Conservation (phyloP, 1,139 yeast genomes). For the Candida pseudocylindracea region DNA sequence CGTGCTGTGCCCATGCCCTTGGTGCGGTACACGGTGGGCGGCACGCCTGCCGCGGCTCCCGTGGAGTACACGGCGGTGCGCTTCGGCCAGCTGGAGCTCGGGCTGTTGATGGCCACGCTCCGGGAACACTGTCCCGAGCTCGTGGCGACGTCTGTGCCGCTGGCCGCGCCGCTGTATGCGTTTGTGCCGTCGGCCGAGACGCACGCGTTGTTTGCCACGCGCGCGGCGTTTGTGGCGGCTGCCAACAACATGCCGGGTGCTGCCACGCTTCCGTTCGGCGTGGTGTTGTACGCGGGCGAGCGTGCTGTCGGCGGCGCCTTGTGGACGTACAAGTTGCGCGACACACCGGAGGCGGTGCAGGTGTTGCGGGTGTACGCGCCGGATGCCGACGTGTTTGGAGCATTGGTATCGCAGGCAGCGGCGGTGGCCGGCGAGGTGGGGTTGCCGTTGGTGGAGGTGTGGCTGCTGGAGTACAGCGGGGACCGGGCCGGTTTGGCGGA, state of each 20-base stretch:
- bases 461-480: not conserved
- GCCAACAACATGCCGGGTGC: not conserved
- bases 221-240: not conserved
- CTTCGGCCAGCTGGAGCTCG: slow-evolving; percentile 11
- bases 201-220: not conserved
- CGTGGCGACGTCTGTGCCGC: slow-evolving; percentile 5
- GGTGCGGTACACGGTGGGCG: slow-evolving; percentile 3
- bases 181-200: not conserved
- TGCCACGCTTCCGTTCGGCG: not conserved
- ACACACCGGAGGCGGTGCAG: too few relatives aligned
- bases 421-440: not conserved
- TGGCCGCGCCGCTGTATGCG: slow-evolving; percentile 1
- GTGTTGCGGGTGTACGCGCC: too few relatives aligned
- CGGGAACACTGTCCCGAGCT: slow-evolving; percentile 6
- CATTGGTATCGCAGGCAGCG: too few relatives aligned
- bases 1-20: slow-evolving; percentile 22
- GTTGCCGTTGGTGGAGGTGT: not conserved
- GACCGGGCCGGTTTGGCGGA: not conserved
- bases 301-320: not conserved
- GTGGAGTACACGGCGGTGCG: too few relatives aligned
- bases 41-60: too few relatives aligned
- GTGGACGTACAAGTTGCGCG: too few relatives aligned
- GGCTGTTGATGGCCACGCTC: slow-evolving; percentile 8
- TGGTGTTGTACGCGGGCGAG: not conserved
- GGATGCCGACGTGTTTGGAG: too few relatives aligned